Evolutionary conservation across 345 rosid species (phyloP), one percentile per base, ranked within the genome.

Genomic region (Euphorbia pulcherrima): DNA sequence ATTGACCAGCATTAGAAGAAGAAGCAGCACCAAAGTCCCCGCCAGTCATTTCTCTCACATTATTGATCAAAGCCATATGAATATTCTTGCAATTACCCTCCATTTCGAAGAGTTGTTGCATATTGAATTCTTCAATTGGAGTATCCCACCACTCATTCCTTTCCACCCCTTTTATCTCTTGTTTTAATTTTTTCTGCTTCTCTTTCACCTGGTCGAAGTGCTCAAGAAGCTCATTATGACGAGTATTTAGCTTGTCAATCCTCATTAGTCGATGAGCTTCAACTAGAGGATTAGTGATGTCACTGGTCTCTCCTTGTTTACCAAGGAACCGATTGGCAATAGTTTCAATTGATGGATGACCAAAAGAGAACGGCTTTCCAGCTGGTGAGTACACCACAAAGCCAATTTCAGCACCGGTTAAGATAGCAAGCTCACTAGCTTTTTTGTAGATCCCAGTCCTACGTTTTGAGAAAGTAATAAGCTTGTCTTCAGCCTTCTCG

Each of bases 401-500:
- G 13, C 60, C 71, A 0, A 59, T 26, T 24, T 82, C 71, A 11
- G 69, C 76, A 1, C 80, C 76, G 17, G 75, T 78, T 5, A 80
- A 29, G 2, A 83, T 41, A 1, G 69, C 39, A 18, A 84, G 37
- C 29, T 74, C 77, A 6, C 70, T 75, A 7, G 82, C 84, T 21
- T 77, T 80, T 59, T 83, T 83, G 68, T 75, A 74, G 59, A 83
- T 48, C 17, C 80, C 82, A 11, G 66, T n/a, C 18, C 77, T 74
- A 16, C 82, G 82, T 58, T 80, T 83, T 0, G 84, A 81, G 46
- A 77, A 83, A 0, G 83, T 70, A 7, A 79, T 72, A 54, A 77
- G 75, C 29, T 74, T 79, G 1, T 48, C 51, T 6, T 27, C 70
- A 16, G 35, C 47, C 2, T 72, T 72, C 24, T 62, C 73, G 9